Evolutionary conservation across 139 green algal species (phyloP), one percentile per base, ranked within the genome.

Genomic region (Chlorella sp.): DNA sequence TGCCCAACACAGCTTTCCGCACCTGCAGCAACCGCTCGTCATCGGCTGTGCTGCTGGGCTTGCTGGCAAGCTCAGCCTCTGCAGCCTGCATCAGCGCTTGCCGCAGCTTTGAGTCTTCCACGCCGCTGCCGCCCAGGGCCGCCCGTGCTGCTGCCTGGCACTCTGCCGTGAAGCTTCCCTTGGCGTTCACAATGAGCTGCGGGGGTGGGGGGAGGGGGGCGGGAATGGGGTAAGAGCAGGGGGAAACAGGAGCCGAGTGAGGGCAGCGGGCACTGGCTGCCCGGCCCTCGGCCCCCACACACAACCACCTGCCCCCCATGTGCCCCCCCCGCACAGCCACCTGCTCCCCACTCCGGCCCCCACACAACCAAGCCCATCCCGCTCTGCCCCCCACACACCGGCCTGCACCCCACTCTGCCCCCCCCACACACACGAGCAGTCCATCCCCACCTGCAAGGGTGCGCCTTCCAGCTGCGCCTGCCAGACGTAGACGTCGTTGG

Each of bases 401-500:
- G 48, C 48, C 48, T 3, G 48, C 48, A 34, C 3, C 40, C 39
- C 40, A 0, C 78, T 21, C 40, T 32, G 24, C 19, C 78, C 40
- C 12, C 12, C 37, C 36, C n/a, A n/a, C n/a, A n/a, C n/a, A n/a
- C n/a, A n/a, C n/a, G n/a, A 39, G 73, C 73, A n/a, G 1, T 34
- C 19, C 28, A 36, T 53, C 5, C 40, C 26, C 73, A 88, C 83
- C 89, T 89, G 73, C 75, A 91, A 34, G 9, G 28, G 34, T 11
- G 57, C 37, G 7, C 64, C 73, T 5, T 60, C 83, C 11, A 82
- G 32, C 21, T 76, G 32, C 32, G 89, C 84, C 16, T 73, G 37
- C 21, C 92, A n/a, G 0, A 78, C 76, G 60, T 92, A 95, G 12
- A 88, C 73, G 71, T 96, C 94, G 75, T 92, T 57, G 1, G 81